Conservation (phyloP, 2,329 filamentous ascomycete species). For the Apiospora pterosperma region DNA sequence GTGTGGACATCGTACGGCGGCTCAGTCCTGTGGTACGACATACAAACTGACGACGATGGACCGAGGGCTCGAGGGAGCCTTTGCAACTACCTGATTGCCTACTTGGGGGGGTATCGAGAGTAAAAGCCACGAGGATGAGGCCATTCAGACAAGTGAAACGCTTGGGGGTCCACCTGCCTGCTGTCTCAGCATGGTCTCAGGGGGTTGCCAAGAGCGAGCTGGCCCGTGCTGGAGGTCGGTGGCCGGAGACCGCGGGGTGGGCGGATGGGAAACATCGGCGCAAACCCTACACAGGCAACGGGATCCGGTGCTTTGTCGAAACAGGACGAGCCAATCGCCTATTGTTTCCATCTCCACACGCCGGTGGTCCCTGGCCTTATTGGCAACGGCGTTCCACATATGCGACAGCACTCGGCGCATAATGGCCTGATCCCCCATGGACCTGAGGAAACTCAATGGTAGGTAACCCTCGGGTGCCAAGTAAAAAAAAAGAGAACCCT, state of each 20-base stretch:
- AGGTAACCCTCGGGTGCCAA: not conserved
- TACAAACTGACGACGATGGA: not conserved
- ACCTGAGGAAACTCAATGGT: not conserved
- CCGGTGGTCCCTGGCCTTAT: not conserved
- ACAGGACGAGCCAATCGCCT: not conserved
- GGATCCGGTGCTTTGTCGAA: not conserved
- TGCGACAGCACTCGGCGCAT: not conserved
- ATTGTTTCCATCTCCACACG: no score
- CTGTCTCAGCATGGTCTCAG: not conserved
- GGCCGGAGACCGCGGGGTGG: not conserved
- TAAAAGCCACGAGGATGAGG: not conserved
- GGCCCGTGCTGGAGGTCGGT: not conserved
- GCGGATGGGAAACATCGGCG: slow-evolving; percentile 1
- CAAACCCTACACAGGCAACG: not conserved
- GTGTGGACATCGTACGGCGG: not conserved
- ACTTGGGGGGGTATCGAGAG: no score
- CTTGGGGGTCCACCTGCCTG: not conserved
- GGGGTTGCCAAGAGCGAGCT: not conserved
- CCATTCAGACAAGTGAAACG: not conserved
- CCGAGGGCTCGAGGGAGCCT: not conserved
- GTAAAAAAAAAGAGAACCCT: not conserved
- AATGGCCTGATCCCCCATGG: not conserved
- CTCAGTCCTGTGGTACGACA: not conserved
- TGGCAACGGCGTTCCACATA: not conserved
- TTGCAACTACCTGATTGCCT: no score